Percentiles rank a stretch among this genome's conserved stretches.
Conservation (phyloP, 768 basidiomycete species). For the Kwoniella sp. region DNA sequence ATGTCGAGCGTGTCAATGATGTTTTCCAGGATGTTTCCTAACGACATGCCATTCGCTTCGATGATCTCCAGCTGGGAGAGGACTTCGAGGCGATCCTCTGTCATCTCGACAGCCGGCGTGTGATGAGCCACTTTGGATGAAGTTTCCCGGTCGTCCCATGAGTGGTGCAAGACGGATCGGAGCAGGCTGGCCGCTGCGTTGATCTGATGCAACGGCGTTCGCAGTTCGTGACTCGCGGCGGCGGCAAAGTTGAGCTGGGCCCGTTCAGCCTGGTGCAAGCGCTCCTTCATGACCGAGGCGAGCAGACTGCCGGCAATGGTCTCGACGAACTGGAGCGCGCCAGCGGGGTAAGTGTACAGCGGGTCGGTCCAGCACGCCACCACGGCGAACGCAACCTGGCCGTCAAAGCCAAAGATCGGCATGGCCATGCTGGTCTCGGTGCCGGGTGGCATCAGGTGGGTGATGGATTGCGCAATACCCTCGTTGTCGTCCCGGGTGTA, state of each 20-base stretch:
- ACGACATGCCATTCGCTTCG: conserved; percentile 34
- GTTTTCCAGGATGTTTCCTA: conserved; percentile 39
- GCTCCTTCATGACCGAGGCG: conserved; percentile 43
- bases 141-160: conserved; percentile 1
- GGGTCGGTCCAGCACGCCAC: conserved; percentile 47
- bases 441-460: conserved; percentile 41
- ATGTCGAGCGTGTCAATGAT: conserved; percentile 48
- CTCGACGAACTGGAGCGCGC: conserved; percentile 46
- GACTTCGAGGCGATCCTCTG: conserved; percentile 28
- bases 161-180: conserved; percentile 18
- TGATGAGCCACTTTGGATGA: too few species aligned
- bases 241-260: conserved; percentile 45
- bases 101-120: background rate
- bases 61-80: conserved; percentile 37
- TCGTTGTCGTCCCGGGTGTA: conserved; percentile 45
- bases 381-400: conserved; percentile 43
- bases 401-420: conserved; percentile 48
- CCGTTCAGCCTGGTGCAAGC: conserved; percentile 29
- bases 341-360: conserved; percentile 41
- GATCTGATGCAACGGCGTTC: conserved; percentile 49
- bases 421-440: conserved; percentile 43
- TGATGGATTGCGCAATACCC: conserved; percentile 38
- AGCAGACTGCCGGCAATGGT: conserved; percentile 45
- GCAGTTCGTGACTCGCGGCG: conserved; percentile 43
- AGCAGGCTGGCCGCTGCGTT: conserved; percentile 36